Conservation (phyloP, 164 flowering plant genomes). For the Magnolia sinica region DNA sequence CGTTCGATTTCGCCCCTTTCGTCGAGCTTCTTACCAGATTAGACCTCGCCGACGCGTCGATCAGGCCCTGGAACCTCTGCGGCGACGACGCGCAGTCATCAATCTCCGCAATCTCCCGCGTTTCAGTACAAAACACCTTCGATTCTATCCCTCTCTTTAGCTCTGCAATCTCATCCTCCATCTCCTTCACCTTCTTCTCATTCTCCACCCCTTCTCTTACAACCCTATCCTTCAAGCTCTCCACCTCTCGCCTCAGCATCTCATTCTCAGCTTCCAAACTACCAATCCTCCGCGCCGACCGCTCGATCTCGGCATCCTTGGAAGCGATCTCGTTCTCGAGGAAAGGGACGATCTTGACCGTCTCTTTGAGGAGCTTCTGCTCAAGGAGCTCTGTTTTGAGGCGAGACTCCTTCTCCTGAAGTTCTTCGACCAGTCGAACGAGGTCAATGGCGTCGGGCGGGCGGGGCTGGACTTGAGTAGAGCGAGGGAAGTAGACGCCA, state of each 20-base stretch:
- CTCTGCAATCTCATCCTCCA: constrained; percentile 40
- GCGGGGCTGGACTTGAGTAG: constrained; percentile 87
- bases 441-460: constrained; percentile 80
- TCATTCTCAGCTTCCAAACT: constrained; percentile 51
- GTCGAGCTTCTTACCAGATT: constrained; percentile 41
- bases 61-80: constrained; percentile 50
- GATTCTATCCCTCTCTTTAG: constrained; percentile 19
- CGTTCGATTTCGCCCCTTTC: constrained; percentile 19
- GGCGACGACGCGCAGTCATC: constrained; percentile 27
- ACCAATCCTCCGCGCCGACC: constrained; percentile 25
- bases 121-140: not conserved
- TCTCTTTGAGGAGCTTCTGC: constrained; percentile 64
- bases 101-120: constrained; percentile 31
- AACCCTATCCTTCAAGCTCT: constrained; percentile 21
- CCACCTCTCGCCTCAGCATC: constrained; percentile 39
- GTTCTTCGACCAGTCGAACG: constrained; percentile 65
- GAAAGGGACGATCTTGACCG: constrained; percentile 62
- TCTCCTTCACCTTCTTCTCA: constrained; percentile 26
- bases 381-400: constrained; percentile 70
- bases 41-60: constrained; percentile 38
- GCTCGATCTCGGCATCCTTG: constrained; percentile 41
- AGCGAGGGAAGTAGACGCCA: constrained; percentile 90
- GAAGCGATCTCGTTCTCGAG: constrained; percentile 61
- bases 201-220: constrained; percentile 31
- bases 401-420: constrained; percentile 61